phyloP scores from a whole-genome alignment of 495 filamentous ascomycete species.

The Friedmanniomyces simplex region DNA sequence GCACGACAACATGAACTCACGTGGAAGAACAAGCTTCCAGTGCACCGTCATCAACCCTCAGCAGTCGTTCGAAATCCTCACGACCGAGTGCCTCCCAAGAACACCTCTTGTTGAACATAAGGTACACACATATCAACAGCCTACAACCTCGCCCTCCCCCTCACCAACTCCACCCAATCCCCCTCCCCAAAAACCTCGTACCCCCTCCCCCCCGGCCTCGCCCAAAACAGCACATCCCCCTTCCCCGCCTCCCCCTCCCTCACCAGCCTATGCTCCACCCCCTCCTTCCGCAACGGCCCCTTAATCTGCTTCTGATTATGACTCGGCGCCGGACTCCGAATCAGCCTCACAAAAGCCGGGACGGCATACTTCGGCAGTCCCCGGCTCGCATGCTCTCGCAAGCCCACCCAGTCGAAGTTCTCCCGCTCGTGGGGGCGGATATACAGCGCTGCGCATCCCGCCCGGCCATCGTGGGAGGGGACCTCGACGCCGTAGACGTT shows the following conservation, averaged over 20 bases:
- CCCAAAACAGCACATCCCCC: slow-evolving; percentile 22
- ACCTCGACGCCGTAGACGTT: slow-evolving; percentile 32
- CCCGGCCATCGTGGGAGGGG: slow-evolving; percentile 54
- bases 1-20: no score
- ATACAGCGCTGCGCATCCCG: slow-evolving; percentile 45
- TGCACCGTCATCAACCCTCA: no score
- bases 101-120: no score
- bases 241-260: slow-evolving; percentile 16
- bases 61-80: no score
- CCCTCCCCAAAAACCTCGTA: slow-evolving; percentile 26
- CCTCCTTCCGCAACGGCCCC: slow-evolving; percentile 58
- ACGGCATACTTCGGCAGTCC: slow-evolving; percentile 63
- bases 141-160: slow-evolving; percentile 20
- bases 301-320: slow-evolving; percentile 86
- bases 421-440: slow-evolving; percentile 21
- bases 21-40: no score
- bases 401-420: slow-evolving; percentile 25
- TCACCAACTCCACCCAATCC: slow-evolving; percentile 24
- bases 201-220: slow-evolving; percentile 1
- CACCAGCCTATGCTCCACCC: slow-evolving; percentile 46
- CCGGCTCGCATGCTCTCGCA: slow-evolving; percentile 37
- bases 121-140: no score
- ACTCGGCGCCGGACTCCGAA: slow-evolving; percentile 48
- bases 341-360: slow-evolving; percentile 60
- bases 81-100: no score